phyloP scores from a whole-genome alignment of 257 asterid genomes.

The Fraxinus cuspidata region DNA sequence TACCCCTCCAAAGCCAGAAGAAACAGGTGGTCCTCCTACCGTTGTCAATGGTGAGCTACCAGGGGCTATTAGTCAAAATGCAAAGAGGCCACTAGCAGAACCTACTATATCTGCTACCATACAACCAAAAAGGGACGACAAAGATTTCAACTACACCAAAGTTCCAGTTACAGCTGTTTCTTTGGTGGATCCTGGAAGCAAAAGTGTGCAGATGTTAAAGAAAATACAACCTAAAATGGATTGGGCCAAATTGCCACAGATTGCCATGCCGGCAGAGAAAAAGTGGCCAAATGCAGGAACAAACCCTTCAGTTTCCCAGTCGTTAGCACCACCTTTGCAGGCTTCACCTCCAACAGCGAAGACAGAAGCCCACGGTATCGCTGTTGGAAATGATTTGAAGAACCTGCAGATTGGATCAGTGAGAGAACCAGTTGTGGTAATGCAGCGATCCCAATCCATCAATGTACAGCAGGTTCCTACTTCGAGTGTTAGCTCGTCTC shows the following conservation, averaged over 20 bases:
- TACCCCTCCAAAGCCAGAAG: slow-evolving; percentile 61
- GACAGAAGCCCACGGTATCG: slow-evolving; percentile 36
- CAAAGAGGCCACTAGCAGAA: slow-evolving; percentile 39
- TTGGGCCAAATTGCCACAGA: slow-evolving; percentile 64
- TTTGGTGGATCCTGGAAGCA: slow-evolving; percentile 53
- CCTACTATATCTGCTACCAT: slow-evolving; percentile 39
- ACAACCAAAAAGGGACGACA: slow-evolving; percentile 64
- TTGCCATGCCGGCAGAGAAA: slow-evolving; percentile 50
- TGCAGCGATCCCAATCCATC: slow-evolving; percentile 54
- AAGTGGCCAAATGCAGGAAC: slow-evolving; percentile 53
- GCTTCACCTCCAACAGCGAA: slow-evolving; percentile 39
- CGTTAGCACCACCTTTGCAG: slow-evolving; percentile 44
- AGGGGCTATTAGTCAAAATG: slow-evolving; percentile 35
- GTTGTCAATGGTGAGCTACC: slow-evolving; percentile 43
- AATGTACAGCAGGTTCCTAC: slow-evolving; percentile 43
- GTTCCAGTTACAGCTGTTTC: slow-evolving; percentile 45
- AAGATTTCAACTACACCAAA: slow-evolving; percentile 66
- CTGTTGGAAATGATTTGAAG: slow-evolving; percentile 53
- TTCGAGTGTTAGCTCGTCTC: slow-evolving; percentile 50
- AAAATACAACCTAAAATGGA: slow-evolving; percentile 59
- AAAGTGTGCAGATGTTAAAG: slow-evolving; percentile 51
- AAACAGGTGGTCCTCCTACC: slow-evolving; percentile 59
- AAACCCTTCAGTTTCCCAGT: slow-evolving; percentile 37
- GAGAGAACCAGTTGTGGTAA: slow-evolving; percentile 55
- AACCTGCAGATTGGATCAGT: slow-evolving; percentile 57